Conservation (phyloP, 805 yeast species). For the Cephaloascus fragrans region DNA sequence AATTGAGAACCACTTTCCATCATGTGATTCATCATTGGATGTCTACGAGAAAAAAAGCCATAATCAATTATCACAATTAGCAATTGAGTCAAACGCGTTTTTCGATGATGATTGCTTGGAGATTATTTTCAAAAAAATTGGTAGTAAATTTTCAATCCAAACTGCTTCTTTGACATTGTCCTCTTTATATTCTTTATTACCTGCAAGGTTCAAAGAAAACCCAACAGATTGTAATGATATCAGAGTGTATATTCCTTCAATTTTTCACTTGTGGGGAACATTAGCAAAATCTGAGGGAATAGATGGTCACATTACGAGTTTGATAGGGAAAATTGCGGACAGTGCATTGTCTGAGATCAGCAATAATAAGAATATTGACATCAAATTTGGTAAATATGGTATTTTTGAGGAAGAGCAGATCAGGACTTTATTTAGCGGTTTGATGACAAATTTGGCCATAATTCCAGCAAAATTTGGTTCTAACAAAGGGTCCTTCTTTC, state of each 20-base stretch:
- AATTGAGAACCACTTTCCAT: conserved; percentile 25
- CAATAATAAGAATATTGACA: conserved; percentile 10
- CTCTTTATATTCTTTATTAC: conserved; percentile 44
- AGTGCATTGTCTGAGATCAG: conserved; percentile 25
- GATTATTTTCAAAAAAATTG: conserved; percentile 37
- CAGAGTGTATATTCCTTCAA: conserved; percentile 49
- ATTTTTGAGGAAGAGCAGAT: conserved; percentile 57
- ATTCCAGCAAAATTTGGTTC: conserved; percentile 38
- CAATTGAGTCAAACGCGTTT: conserved; percentile 44
- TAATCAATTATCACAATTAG: conserved; percentile 38
- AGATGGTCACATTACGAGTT: conserved; percentile 56
- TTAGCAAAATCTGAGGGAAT: conserved; percentile 35
- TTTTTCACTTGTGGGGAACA: conserved; percentile 67
- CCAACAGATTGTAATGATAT: conserved; percentile 27
- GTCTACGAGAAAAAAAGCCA: conserved; percentile 38
- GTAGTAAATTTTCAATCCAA: conserved; percentile 41
- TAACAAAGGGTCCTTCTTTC: conserved; percentile 25
- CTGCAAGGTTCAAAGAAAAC: conserved; percentile 24
- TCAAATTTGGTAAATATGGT: conserved; percentile 44
- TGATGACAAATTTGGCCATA: conserved; percentile 34
- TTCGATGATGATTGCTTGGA: conserved; percentile 41
- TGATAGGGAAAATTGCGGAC: conserved; percentile 53
- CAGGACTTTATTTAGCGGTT: conserved; percentile 45
- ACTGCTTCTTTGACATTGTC: conserved; percentile 43
- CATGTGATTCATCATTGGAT: conserved; percentile 39